phyloP scores from a whole-genome alignment of 768 basidiomycete genomes.

The Boletus rufocinnamomeus region DNA sequence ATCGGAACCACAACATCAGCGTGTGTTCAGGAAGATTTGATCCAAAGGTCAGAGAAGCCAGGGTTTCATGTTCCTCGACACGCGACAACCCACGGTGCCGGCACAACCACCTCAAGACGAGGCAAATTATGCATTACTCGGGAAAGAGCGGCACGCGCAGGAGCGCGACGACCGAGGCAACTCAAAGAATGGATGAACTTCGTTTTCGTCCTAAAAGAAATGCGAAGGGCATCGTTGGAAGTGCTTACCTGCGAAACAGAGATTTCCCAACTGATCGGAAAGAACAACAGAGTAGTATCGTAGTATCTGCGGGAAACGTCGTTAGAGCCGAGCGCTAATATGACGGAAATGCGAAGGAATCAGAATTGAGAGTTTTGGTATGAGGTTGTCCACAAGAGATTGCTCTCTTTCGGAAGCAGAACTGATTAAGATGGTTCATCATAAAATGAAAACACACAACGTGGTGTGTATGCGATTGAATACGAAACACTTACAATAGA shows the following conservation, averaged over 20 bases:
- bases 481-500: slow-evolving; percentile 18
- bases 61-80: slow-evolving; percentile 54
- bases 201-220: slow-evolving; percentile 55
- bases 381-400: slow-evolving; percentile 72
- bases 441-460: slow-evolving; percentile 21
- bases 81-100: slow-evolving; percentile 37
- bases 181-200: slow-evolving; percentile 90
- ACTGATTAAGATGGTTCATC: slow-evolving; percentile 63
- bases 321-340: slow-evolving; percentile 7
- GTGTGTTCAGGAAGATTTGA: not conserved
- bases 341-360: slow-evolving; percentile 20
- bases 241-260: not conserved
- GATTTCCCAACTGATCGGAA: not conserved
- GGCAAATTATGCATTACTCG: slow-evolving; percentile 37
- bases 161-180: slow-evolving; percentile 39
- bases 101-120: slow-evolving; percentile 53
- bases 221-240: not conserved
- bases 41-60: slow-evolving; percentile 60
- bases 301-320: not conserved
- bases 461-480: not conserved
- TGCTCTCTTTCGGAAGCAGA: slow-evolving; percentile 82
- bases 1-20: slow-evolving; percentile 13
- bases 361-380: slow-evolving; percentile 55
- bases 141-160: slow-evolving; percentile 39
- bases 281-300: not conserved